Evolutionary conservation across 306 rosid species (phyloP).

Genomic region (Cucumis cinereus): DNA sequence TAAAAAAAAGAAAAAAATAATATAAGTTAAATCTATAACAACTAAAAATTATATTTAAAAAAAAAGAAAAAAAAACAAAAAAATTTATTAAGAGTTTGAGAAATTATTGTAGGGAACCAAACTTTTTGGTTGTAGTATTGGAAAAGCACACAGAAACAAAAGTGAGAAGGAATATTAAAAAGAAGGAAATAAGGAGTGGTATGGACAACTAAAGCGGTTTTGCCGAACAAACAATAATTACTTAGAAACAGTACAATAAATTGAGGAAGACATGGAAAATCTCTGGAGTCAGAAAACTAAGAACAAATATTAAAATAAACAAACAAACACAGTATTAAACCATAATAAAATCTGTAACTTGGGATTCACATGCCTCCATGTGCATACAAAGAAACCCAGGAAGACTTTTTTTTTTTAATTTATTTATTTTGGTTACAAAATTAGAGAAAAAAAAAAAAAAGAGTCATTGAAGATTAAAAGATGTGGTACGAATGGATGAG

Average conservation of each 20-base stretch:
- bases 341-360: too few species aligned
- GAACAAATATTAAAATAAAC: not conserved
- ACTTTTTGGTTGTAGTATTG: not conserved
- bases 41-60: too few species aligned
- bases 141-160: not conserved
- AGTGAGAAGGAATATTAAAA: too few species aligned
- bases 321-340: not conserved
- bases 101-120: not conserved
- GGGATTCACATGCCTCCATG: conserved; percentile 3
- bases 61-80: too few species aligned
- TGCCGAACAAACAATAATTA: not conserved
- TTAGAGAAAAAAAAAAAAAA: not conserved
- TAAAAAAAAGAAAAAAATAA: too few species aligned
- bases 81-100: not conserved
- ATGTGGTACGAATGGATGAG: conserved; percentile 43
- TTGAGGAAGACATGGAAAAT: not conserved
- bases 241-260: not conserved
- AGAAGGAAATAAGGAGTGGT: not conserved
- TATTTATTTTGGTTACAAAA: too few species aligned
- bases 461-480: conserved; percentile 16
- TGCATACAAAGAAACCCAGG: not conserved
- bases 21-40: too few species aligned
- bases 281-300: not conserved
- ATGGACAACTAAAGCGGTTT: not conserved
- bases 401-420: not conserved